Base-by-base conservation (phyloP, 768 basidiomycete species). In the Amyloporia xantha region DNA sequence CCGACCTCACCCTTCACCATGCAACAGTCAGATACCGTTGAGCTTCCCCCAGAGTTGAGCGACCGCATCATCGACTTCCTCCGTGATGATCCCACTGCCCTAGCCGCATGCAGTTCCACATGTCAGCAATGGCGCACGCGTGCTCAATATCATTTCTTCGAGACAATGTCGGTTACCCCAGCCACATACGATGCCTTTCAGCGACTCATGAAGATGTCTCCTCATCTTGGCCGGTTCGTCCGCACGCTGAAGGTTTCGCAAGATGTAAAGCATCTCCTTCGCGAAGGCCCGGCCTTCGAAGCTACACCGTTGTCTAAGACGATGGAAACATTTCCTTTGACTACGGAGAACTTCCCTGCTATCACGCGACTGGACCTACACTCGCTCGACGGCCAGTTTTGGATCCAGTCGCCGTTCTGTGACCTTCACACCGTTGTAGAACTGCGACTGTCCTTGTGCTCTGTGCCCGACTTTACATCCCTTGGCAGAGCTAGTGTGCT, bases 31-130 rank as follows among this genome's bases (percentile, higher is more conserved):
- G 37, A 15, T 38, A 5, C 13, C 37, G 13, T 38, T 38, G 19
- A 41, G 13, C 24, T 43, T 7, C 42, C 42, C 12, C 25, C 44
- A 10, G 62, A 64, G 39, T 30, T 62, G 21, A 23, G 38, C 23
- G 58, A 59, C 41, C 19, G 19, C 26, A 55, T 59, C 38, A 50
- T 62, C 47, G 56, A 59, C 53, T 47, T 47, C 40, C 54, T 61
- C 19, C 52, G 47, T 25, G 50, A 42, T 37, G 54, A 58, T 41
- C 9, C 24, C 1, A 19, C 20, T 4, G 50, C 59, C 3, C 52
- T 62, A 3, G 23, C 25, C 9, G 44, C 44, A 2, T 60, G 59
- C 43, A 48, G 52, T 28, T 48, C 56, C 26, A 44, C 49, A 17
- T 55, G 55, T 52, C 44, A 39, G 25, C 2, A 17, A 3, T 59